These are phyloP conservation scores for Zanthoxylum bungeanum DNA, from an alignment of 345 rosid species.

Conservation along the genomic window DNA sequence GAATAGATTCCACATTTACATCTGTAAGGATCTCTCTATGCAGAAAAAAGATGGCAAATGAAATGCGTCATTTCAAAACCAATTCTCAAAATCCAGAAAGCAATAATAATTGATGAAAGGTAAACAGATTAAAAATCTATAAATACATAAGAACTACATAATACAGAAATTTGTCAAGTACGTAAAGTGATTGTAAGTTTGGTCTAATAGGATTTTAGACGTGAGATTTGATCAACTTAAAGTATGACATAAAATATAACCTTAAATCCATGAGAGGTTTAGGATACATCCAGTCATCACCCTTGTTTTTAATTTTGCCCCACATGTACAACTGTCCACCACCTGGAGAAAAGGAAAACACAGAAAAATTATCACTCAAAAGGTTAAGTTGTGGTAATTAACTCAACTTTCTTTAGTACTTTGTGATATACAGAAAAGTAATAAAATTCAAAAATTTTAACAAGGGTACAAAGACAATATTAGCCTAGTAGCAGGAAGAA, in stretches of 20 bases:
- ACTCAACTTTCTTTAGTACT: not conserved
- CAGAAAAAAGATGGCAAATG: not conserved
- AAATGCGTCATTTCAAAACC: not conserved
- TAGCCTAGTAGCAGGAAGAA: not conserved
- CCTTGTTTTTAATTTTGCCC: slow-evolving; percentile 89
- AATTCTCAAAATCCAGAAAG: not conserved
- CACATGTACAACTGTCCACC: slow-evolving; percentile 99
- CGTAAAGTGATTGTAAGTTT: not conserved
- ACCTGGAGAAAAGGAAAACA: slow-evolving; percentile 42
- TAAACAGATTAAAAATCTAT: not conserved
- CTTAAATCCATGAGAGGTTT: slow-evolving; percentile 98
- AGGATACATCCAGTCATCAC: slow-evolving; percentile 99
- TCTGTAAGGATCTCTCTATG: not conserved
- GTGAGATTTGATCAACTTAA: not conserved
- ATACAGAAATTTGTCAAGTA: not conserved
- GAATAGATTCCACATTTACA: not conserved
- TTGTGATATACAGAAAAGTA: not conserved
- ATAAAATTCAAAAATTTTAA: not conserved
- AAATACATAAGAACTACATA: not conserved
- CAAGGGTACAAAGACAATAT: not conserved
- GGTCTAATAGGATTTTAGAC: not conserved
- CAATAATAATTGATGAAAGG: not conserved
- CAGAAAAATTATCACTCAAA: not conserved
- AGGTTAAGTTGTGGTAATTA: not conserved
- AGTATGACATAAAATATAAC: slow-evolving; percentile 33